Evolutionary conservation across 192 early-diverging fungal genomes (phyloP).

Genomic region (Rhizophagus sp.): DNA sequence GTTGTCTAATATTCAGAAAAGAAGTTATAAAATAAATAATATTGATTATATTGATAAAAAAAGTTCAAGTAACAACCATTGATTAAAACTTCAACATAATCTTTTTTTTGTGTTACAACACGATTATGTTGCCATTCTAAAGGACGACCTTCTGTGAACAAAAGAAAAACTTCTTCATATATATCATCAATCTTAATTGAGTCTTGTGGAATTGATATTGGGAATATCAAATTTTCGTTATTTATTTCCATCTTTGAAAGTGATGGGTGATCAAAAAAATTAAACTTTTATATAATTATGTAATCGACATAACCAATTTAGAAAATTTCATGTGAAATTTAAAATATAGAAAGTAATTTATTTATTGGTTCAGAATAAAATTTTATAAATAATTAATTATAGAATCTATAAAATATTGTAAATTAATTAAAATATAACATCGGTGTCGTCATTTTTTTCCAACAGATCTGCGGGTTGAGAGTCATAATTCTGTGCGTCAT

Average conservation of each 20-base stretch:
- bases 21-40: not conserved
- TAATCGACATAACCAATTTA: too few relatives aligned
- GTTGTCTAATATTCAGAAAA: not conserved
- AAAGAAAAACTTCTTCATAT: conserved; percentile 33
- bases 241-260: not conserved
- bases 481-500: not conserved
- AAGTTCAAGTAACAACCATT: conserved; percentile 8
- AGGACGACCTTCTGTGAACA: conserved; percentile 33
- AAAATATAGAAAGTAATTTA: too few relatives aligned
- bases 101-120: conserved; percentile 30
- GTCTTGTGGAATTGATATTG: conserved; percentile 5
- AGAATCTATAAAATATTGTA: not conserved
- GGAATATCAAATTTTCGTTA: not conserved
- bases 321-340: too few relatives aligned
- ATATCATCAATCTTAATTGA: conserved; percentile 17
- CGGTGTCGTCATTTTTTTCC: conserved; percentile 48
- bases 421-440: conserved; percentile 59
- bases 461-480: conserved; percentile 43
- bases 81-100: conserved; percentile 28
- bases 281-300: not conserved
- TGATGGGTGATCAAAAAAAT: not conserved
- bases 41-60: not conserved
- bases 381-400: not conserved
- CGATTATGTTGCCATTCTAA: conserved; percentile 33
- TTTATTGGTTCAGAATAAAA: too few relatives aligned